These are phyloP conservation scores for Metschnikowia cerradonensis DNA, from an alignment of 805 yeast species.

Conservation along the genomic window DNA sequence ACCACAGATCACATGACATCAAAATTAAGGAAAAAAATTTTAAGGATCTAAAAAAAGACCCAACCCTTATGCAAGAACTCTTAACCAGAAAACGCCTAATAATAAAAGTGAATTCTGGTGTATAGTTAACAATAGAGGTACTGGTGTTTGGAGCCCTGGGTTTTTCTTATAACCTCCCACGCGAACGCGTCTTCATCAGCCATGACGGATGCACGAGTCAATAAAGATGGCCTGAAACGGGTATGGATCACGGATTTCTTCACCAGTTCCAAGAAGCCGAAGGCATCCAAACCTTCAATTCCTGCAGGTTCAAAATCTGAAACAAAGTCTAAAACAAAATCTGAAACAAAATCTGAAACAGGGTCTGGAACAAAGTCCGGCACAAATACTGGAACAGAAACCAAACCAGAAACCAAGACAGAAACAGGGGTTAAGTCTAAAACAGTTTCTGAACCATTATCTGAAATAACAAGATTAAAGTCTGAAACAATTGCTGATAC, in stretches of 20 bases:
- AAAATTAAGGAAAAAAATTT: no score
- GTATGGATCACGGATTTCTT: constrained; percentile 17
- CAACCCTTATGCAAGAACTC: no score
- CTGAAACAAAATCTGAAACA: background rate
- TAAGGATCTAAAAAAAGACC: no score
- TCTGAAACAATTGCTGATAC: no score
- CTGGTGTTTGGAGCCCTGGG: background rate
- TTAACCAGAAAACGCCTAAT: no score
- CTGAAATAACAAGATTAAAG: no score
- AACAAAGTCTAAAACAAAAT: no score
- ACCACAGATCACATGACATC: no score
- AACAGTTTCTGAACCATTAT: no score
- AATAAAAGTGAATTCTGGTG: no score
- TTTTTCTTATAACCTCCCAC: background rate
- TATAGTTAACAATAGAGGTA: background rate
- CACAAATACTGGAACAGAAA: background rate
- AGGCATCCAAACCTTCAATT: background rate
- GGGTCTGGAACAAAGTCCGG: background rate
- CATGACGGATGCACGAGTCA: background rate
- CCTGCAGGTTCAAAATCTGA: background rate
- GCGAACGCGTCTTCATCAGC: background rate
- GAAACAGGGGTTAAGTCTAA: no score
- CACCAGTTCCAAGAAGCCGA: constrained; percentile 4
- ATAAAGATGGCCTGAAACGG: constrained; percentile 7
- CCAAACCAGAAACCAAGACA: no score